Evolutionary conservation across 768 basidiomycete genomes (phyloP).

Genomic region (Suillus bovinus): DNA sequence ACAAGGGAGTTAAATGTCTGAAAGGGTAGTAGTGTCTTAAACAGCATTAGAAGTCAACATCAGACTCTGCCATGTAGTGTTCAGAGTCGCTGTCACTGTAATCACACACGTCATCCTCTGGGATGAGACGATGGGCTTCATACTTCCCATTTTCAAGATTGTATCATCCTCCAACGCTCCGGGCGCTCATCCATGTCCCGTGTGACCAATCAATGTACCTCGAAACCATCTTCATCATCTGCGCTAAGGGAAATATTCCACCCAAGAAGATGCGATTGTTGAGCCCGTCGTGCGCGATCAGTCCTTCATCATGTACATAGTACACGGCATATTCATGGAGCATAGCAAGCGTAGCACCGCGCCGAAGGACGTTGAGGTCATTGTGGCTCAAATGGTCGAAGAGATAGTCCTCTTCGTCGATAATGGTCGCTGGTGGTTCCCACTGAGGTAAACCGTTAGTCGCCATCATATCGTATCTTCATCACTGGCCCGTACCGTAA

Average conservation of each 20-base stretch:
- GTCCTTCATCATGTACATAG: conserved; percentile 56
- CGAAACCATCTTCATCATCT: conserved; percentile 42
- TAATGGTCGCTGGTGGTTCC: conserved; percentile 52
- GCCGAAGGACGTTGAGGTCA: conserved; percentile 48
- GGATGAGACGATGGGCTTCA: conserved; percentile 43
- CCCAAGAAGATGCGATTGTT: conserved; percentile 58
- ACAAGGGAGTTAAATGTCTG: neutral
- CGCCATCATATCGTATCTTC: conserved; percentile 40
- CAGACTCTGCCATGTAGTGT: conserved; percentile 31
- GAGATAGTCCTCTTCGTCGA: conserved; percentile 37
- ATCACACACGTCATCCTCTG: conserved; percentile 34
- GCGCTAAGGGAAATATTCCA: conserved; percentile 61
- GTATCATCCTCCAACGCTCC: conserved; percentile 44
- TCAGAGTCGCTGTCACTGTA: conserved; percentile 43
- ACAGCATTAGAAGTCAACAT: neutral
- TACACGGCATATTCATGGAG: conserved; percentile 53
- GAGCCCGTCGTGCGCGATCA: conserved; percentile 45
- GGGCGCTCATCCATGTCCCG: conserved; percentile 41
- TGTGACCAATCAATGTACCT: conserved; percentile 41
- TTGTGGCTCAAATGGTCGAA: conserved; percentile 36
- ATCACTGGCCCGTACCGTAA: conserved; percentile 33
- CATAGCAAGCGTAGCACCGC: conserved; percentile 63
- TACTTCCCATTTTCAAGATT: conserved; percentile 40
- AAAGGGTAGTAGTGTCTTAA: neutral
- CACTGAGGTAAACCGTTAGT: conserved; percentile 50